Conservation (phyloP, 2,329 filamentous ascomycete species). For the Bipolaris zeicola region DNA sequence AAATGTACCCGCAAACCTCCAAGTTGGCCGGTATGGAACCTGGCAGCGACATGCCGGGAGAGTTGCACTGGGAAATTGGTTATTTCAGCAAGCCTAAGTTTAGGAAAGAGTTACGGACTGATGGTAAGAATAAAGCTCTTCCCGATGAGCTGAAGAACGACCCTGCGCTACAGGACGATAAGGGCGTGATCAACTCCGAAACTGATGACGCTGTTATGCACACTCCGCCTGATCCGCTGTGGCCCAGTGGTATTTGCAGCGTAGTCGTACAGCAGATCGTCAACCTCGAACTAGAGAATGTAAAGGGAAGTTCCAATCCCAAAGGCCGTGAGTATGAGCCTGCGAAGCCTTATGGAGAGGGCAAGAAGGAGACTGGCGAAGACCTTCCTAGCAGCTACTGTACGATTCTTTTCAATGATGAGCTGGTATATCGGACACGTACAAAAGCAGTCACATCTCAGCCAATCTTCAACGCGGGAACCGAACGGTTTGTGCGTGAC, state of each 20-base stretch:
- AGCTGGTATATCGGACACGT: conserved; percentile 89
- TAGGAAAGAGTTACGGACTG: conserved; percentile 79
- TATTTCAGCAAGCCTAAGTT: conserved; percentile 93
- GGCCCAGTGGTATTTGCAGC: conserved; percentile 88
- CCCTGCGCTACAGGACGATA: conserved; percentile 83
- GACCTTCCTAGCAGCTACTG: conserved; percentile 90
- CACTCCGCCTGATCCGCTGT: conserved; percentile 93
- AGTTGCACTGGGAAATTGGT: conserved; percentile 94
- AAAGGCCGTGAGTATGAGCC: conserved; percentile 90
- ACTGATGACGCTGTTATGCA: conserved; percentile 84
- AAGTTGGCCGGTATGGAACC: conserved; percentile 82
- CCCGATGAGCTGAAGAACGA: conserved; percentile 75
- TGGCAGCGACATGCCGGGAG: conserved; percentile 86
- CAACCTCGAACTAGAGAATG: conserved; percentile 87
- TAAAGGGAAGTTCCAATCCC: conserved; percentile 80
- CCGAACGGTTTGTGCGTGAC: conserved; percentile 88
- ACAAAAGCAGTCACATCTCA: conserved; percentile 92
- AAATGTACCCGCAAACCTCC: conserved; percentile 89
- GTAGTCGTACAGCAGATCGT: conserved; percentile 93
- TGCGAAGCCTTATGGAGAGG: conserved; percentile 81
- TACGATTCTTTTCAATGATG: conserved; percentile 87
- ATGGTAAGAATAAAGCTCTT: conserved; percentile 80
- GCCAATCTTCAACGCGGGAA: conserved; percentile 96
- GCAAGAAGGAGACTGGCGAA: conserved; percentile 80
- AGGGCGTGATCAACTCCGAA: conserved; percentile 73